These are phyloP conservation scores for Lichtheimia corymbifera DNA, from an alignment of 371 early-diverging fungal species.

Conservation along the genomic window DNA sequence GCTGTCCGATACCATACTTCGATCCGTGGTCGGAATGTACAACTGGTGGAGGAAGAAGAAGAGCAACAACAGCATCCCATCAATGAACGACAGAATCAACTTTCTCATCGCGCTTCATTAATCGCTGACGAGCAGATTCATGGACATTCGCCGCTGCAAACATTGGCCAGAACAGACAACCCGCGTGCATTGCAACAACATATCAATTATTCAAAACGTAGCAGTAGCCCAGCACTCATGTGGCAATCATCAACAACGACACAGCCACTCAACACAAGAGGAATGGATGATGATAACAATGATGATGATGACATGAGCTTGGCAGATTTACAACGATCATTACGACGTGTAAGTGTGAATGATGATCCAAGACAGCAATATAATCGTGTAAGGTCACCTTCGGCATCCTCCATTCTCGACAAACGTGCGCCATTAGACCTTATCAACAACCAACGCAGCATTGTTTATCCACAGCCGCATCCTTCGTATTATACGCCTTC, in stretches of 20 bases:
- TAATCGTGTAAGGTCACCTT: slow-evolving; percentile 20
- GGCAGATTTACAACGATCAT: slow-evolving; percentile 33
- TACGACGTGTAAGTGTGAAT: slow-evolving; percentile 21
- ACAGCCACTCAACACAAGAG: not conserved
- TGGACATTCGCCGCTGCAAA: slow-evolving; percentile 13
- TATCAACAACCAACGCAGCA: not conserved
- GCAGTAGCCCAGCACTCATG: slow-evolving; percentile 10
- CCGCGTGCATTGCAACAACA: slow-evolving; percentile 12
- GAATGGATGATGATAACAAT: slow-evolving; percentile 1
- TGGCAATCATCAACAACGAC: slow-evolving; percentile 3
- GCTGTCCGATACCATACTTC: slow-evolving; percentile 35
- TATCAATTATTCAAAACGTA: not conserved
- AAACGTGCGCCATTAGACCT: slow-evolving; percentile 2
- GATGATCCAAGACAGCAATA: slow-evolving; percentile 3
- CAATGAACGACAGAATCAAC: not conserved
- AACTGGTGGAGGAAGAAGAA: slow-evolving; percentile 15
- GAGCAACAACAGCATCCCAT: slow-evolving; percentile 8
- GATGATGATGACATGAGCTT: slow-evolving; percentile 38
- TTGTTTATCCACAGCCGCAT: not conserved
- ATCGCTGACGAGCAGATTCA: slow-evolving; percentile 15
- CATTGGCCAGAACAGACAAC: slow-evolving; percentile 17
- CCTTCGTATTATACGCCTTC: not conserved
- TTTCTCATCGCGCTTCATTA: slow-evolving; percentile 3
- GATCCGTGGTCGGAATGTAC: slow-evolving; percentile 28
- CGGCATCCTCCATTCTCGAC: slow-evolving; percentile 31